Conservation (phyloP, 306 rosid genomes). For the Mimosa pudica region DNA sequence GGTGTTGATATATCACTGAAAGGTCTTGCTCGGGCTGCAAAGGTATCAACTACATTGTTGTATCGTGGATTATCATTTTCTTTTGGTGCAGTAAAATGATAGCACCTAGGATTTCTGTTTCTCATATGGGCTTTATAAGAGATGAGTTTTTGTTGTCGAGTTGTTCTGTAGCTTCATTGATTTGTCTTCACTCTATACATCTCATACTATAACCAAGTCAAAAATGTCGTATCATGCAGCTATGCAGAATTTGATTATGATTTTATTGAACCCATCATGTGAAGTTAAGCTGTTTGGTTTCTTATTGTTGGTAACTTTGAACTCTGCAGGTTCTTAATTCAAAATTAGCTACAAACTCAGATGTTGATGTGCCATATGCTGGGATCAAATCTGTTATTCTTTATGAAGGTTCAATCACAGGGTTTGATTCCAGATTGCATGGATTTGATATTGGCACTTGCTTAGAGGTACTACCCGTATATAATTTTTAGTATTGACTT, state of each 20-base stretch:
- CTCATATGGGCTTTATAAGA: not conserved
- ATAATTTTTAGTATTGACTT: slow-evolving; percentile 11
- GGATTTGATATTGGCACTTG: slow-evolving; percentile 95
- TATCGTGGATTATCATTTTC: slow-evolving; percentile 3
- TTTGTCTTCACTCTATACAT: slow-evolving; percentile 13
- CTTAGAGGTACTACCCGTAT: slow-evolving; percentile 72
- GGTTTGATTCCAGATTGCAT: slow-evolving; percentile 62
- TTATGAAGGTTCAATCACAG: slow-evolving; percentile 87
- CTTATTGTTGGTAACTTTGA: slow-evolving; percentile 34
- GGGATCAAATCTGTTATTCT: slow-evolving; percentile 65
- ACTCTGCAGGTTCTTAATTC: slow-evolving; percentile 73
- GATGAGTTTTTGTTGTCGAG: not conserved
- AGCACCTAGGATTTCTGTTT: slow-evolving; percentile 13
- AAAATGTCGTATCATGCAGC: slow-evolving; percentile 11
- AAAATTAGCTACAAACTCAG: slow-evolving; percentile 57
- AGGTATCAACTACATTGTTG: slow-evolving; percentile 52
- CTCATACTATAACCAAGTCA: slow-evolving; percentile 17
- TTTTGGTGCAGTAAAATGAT: not conserved
- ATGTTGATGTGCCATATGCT: slow-evolving; percentile 35
- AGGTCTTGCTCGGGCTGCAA: slow-evolving; percentile 88
- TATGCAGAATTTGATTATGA: slow-evolving; percentile 7
- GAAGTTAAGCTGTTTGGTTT: slow-evolving; percentile 31
- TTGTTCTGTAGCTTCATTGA: slow-evolving; percentile 10
- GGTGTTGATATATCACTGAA: slow-evolving; percentile 90
- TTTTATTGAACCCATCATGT: slow-evolving; percentile 23